These are phyloP conservation scores for Calocybe gambosa DNA, from an alignment of 1,284 basidiomycete species.

Conservation along the genomic window DNA sequence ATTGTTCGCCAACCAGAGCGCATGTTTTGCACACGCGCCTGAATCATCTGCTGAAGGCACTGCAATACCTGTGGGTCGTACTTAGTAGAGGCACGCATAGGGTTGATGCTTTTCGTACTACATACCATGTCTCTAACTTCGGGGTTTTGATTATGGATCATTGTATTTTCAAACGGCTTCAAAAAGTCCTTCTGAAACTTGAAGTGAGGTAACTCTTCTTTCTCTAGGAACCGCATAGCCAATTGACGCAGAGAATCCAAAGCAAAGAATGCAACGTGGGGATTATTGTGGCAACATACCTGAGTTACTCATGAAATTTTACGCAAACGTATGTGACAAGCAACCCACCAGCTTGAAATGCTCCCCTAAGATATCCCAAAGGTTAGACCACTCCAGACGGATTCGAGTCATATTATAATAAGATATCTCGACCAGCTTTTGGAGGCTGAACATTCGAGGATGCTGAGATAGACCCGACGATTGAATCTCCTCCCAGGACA, in stretches of 20 bases:
- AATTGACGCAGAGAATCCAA: constrained; percentile 97
- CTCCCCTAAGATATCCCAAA: constrained; percentile 97
- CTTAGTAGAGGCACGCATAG: neutral
- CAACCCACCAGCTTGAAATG: constrained; percentile 91
- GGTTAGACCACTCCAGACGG: constrained; percentile 96
- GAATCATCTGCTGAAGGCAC: constrained; percentile 99
- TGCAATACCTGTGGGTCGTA: constrained; percentile 68
- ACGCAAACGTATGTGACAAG: neutral
- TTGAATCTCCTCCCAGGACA: constrained; percentile 99
- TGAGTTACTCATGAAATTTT: constrained; percentile 9
- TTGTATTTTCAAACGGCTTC: constrained; percentile 97
- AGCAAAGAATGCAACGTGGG: constrained; percentile 95
- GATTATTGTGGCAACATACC: constrained; percentile 99
- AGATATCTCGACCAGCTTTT: constrained; percentile 98
- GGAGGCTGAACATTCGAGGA: constrained; percentile 94
- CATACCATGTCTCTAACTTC: constrained; percentile 95
- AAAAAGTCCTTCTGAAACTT: constrained; percentile 99
- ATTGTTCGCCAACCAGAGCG: constrained; percentile 99
- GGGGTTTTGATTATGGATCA: constrained; percentile 93
- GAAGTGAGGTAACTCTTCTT: constrained; percentile 97
- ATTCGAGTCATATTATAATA: constrained; percentile 99
- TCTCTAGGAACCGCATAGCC: constrained; percentile 98
- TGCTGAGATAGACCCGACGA: constrained; percentile 91
- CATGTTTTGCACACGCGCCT: constrained; percentile 90
- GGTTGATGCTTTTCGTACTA: neutral